Evolutionary conservation across 2,329 filamentous ascomycete genomes (phyloP), one percentile per base, ranked within the genome.

Genomic region (Phyllosticta citrichinensis): DNA sequence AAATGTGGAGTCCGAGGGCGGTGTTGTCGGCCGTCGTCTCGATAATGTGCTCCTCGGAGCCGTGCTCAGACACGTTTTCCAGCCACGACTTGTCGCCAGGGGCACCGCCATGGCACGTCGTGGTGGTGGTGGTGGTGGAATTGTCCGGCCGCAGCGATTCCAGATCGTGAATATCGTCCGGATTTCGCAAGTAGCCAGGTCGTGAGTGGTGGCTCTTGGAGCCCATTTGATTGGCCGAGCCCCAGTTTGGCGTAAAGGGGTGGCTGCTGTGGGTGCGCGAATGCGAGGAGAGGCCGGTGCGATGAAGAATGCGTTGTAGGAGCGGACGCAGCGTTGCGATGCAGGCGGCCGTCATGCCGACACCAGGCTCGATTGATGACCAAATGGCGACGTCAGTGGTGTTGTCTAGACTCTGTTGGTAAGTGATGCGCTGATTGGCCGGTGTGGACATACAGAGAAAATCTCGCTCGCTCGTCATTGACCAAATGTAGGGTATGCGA

Each of bases 291-390:
- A 69, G 61, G 2, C 68, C 66, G 17, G 69, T 56, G 10, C 63
- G 65, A 64, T 64, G 67, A 4, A 70, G 52, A 9, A 66, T 61
- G 33, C 62, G 61, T 30, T 71, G 76, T 50, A 81, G 71, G 0
- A 82, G 71, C 0, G 80, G 80, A 2, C 78, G 75, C 2, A 81
- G 71, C 1, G 78, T 80, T 3, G 78, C 78, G 11, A 81, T 73
- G 64, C 75, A 77, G 20, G 74, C 77, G 14, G 79, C 79, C 9
- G 71, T 73, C 30, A 79, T 78, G 10, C 76, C 71, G 50, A 71
- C 70, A 1, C 71, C 69, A 9, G 68, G 69, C 35, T 72, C 71
- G 3, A 72, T 66, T 2, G 69, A 71, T 9, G 67, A 69, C 71
- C 62, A 63, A 55, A 61, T 57, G 58, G 62, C 58, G 51, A 61